phyloP scores from a whole-genome alignment of 345 rosid species.

The Dipteronia dyeriana region DNA sequence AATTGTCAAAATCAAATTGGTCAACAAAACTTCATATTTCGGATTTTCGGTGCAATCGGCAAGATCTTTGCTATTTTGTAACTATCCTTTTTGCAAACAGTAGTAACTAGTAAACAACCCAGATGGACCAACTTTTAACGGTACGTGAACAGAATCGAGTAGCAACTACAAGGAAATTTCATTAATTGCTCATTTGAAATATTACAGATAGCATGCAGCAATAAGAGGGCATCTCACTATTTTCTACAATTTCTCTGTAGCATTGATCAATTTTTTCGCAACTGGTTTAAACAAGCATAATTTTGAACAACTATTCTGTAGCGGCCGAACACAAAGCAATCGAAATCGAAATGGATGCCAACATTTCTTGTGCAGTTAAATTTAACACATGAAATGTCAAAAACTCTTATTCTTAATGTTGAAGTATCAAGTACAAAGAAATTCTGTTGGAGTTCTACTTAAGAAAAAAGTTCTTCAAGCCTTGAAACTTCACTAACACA shows the following conservation, averaged over 20 bases:
- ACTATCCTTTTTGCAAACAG: too few relatives aligned
- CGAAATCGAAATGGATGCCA: neutral
- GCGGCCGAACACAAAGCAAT: neutral
- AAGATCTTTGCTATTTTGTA: too few relatives aligned
- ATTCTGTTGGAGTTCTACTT: slow-evolving; percentile 1
- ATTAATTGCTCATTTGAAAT: neutral
- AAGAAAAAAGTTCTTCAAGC: slow-evolving; percentile 40
- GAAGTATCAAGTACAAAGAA: neutral
- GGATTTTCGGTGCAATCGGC: too few relatives aligned
- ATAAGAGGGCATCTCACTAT: neutral
- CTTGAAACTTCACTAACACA: slow-evolving; percentile 56
- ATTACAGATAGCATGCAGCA: neutral
- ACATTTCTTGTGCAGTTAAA: neutral
- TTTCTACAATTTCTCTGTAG: neutral
- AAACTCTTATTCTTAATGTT: neutral
- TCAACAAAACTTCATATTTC: too few relatives aligned
- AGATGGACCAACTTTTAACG: neutral
- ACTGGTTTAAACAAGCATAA: neutral
- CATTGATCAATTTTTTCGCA: neutral
- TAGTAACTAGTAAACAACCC: neutral
- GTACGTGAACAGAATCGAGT: neutral
- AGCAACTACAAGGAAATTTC: too few relatives aligned
- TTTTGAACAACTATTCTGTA: neutral
- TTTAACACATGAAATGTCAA: neutral
- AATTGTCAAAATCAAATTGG: too few relatives aligned